phyloP scores from a whole-genome alignment of 495 filamentous ascomycete genomes.

The Gamarada debralockiae region DNA sequence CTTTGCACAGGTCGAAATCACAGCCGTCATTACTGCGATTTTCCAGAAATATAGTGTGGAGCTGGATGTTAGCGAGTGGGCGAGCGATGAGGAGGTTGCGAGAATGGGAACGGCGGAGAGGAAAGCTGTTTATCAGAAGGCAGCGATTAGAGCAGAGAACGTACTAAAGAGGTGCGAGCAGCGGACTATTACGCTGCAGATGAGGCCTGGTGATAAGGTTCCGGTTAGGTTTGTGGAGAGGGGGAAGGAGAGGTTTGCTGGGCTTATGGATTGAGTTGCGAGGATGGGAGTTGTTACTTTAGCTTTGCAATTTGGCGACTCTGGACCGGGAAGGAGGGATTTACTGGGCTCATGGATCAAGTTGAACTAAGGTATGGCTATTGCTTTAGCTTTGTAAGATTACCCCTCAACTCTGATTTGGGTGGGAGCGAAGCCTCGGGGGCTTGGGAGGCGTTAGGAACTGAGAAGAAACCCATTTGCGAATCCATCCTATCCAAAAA shows the following conservation, averaged over 20 bases:
- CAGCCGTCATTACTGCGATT: conserved; percentile 62
- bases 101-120: conserved; percentile 44
- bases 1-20: conserved; percentile 76
- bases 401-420: too few relatives aligned
- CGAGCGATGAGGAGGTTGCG: conserved; percentile 54
- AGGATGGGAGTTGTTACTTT: too few relatives aligned
- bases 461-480: too few relatives aligned
- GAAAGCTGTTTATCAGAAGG: conserved; percentile 41
- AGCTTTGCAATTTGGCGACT: too few relatives aligned
- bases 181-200: conserved; percentile 58
- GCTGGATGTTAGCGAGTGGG: conserved; percentile 60
- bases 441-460: too few relatives aligned
- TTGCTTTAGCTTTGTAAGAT: too few relatives aligned
- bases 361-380: too few relatives aligned
- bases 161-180: conserved; percentile 40
- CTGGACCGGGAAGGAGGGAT: too few relatives aligned
- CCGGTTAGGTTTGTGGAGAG: conserved; percentile 60
- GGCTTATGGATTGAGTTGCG: too few relatives aligned
- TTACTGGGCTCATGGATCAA: too few relatives aligned
- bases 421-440: too few relatives aligned
- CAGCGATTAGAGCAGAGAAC: conserved; percentile 41
- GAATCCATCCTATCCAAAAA: too few relatives aligned
- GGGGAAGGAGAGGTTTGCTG: conserved; percentile 54
- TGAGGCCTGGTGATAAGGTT: conserved; percentile 44
- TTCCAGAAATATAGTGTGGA: conserved; percentile 63